Percentiles rank a stretch among this genome's conserved stretches.
These are phyloP conservation scores for Neurospora hispaniola DNA, from an alignment of 495 filamentous ascomycete genomes.

Conservation along the genomic window DNA sequence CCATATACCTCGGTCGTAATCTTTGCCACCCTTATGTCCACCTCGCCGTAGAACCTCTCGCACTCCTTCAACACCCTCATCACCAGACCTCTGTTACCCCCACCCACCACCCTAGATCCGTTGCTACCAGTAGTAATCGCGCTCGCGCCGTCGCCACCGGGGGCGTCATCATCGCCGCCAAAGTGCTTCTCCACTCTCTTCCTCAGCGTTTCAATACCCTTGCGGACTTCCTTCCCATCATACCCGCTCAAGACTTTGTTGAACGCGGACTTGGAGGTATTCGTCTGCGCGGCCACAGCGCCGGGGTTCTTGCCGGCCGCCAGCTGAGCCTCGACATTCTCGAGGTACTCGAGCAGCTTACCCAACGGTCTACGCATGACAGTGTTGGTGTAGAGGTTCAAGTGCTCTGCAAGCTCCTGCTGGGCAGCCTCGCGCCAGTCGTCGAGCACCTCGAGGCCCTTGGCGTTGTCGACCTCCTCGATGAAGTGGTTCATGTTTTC, in stretches of 20 bases:
- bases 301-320: slow-evolving; percentile 32
- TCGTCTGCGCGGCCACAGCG: slow-evolving; percentile 57
- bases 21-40: slow-evolving; percentile 57
- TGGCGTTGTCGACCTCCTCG: slow-evolving; percentile 71
- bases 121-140: not conserved
- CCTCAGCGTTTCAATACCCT: slow-evolving; percentile 73
- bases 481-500: slow-evolving; percentile 98
- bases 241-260: slow-evolving; percentile 74
- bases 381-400: slow-evolving; percentile 73
- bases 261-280: slow-evolving; percentile 66
- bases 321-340: slow-evolving; percentile 67
- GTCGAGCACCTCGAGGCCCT: slow-evolving; percentile 59
- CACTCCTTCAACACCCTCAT: slow-evolving; percentile 69
- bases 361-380: slow-evolving; percentile 84
- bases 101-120: not conserved
- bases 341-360: slow-evolving; percentile 80
- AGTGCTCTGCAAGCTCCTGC: slow-evolving; percentile 75
- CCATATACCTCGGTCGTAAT: slow-evolving; percentile 49
- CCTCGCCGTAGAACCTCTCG: slow-evolving; percentile 64
- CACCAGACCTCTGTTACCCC: slow-evolving; percentile 48
- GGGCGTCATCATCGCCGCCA: slow-evolving; percentile 66
- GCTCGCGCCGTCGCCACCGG: not conserved
- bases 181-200: slow-evolving; percentile 96
- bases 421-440: slow-evolving; percentile 70
- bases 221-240: slow-evolving; percentile 71